Evolutionary conservation across 1,284 basidiomycete genomes (phyloP).

Genomic region (Cryptococcus jaspeensis): DNA sequence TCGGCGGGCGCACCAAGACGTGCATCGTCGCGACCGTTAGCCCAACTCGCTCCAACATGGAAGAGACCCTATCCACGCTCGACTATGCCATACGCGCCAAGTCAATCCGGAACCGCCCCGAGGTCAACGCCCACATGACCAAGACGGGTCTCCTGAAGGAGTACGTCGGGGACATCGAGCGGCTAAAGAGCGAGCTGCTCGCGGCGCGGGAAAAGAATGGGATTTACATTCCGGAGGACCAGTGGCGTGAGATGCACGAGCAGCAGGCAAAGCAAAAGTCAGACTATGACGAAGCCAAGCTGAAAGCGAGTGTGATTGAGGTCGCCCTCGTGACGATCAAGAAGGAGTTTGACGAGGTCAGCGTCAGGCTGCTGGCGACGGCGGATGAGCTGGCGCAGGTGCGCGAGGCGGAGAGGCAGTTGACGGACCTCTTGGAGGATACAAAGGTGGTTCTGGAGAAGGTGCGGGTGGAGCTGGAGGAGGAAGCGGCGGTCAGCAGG

Average conservation of each 20-base stretch:
- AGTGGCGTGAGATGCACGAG: conserved; percentile 76
- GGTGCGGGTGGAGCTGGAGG: conserved; percentile 63
- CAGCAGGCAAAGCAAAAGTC: conserved; percentile 74
- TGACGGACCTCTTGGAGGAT: conserved; percentile 60
- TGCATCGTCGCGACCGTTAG: conserved; percentile 97
- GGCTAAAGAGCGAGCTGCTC: conserved; percentile 80
- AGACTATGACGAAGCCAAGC: conserved; percentile 74
- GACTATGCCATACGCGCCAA: conserved; percentile 97
- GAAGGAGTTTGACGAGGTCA: conserved; percentile 87
- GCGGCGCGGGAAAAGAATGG: conserved; percentile 93
- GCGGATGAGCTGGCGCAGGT: conserved; percentile 68
- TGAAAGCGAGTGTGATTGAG: conserved; percentile 77
- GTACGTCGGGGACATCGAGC: conserved; percentile 92
- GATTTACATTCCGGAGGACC: conserved; percentile 85
- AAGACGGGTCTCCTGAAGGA: conserved; percentile 90
- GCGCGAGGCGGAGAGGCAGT: conserved; percentile 55
- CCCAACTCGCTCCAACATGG: conserved; percentile 86
- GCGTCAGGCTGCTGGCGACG: conserved; percentile 68
- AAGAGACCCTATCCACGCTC: conserved; percentile 96
- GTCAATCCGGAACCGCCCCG: conserved; percentile 92
- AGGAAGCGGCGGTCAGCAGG: conserved; percentile 71
- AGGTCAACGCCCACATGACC: conserved; percentile 91
- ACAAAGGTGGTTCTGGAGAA: conserved; percentile 61
- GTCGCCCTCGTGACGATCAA: conserved; percentile 73
- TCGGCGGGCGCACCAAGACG: conserved; percentile 97